A percentile compares a stretch with the other conserved stretches of the same genome.
These are phyloP conservation scores for Neurospora sp. DNA, from an alignment of 495 filamentous ascomycete species.

Conservation along the genomic window DNA sequence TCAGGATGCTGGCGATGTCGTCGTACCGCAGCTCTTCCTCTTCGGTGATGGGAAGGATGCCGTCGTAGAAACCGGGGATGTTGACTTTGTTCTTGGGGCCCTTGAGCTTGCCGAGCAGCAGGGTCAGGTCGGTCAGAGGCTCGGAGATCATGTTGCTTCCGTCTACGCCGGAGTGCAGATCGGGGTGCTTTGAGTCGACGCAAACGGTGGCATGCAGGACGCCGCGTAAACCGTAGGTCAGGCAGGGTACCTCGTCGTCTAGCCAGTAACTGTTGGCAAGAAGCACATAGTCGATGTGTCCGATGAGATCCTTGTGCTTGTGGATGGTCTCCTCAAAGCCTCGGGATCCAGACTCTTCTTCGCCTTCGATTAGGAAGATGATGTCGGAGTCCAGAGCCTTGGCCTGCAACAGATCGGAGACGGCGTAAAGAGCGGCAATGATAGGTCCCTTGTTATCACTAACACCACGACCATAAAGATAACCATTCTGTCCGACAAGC, in stretches of 20 bases:
- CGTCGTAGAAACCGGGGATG: slow-evolving; percentile 73
- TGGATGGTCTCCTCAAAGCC: slow-evolving; percentile 76
- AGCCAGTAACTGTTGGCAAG: slow-evolving; percentile 98
- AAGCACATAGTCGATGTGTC: slow-evolving; percentile 84
- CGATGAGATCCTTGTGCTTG: slow-evolving; percentile 72
- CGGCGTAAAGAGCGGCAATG: slow-evolving; percentile 84
- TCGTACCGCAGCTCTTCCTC: slow-evolving; percentile 75
- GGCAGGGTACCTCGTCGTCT: slow-evolving; percentile 85
- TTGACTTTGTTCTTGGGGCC: slow-evolving; percentile 52
- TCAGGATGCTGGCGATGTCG: slow-evolving; percentile 67
- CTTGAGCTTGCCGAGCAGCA: slow-evolving; percentile 69
- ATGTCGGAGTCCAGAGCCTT: slow-evolving; percentile 76
- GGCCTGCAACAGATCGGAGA: slow-evolving; percentile 71
- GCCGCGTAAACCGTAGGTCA: slow-evolving; percentile 92
- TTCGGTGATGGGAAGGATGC: slow-evolving; percentile 62
- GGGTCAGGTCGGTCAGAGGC: slow-evolving; percentile 79
- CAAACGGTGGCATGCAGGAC: slow-evolving; percentile 88
- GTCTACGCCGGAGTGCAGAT: slow-evolving; percentile 92
- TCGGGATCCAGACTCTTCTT: slow-evolving; percentile 89
- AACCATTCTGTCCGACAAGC: slow-evolving; percentile 77
- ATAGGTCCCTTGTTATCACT: slow-evolving; percentile 97
- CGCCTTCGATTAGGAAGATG: slow-evolving; percentile 89
- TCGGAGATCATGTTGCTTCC: slow-evolving; percentile 82
- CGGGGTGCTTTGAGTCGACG: slow-evolving; percentile 73
- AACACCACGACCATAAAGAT: slow-evolving; percentile 91